Percentiles rank a stretch among this genome's conserved stretches.
Conservation (phyloP, 768 basidiomycete species). For the Lactifluus hygrophoroides region DNA sequence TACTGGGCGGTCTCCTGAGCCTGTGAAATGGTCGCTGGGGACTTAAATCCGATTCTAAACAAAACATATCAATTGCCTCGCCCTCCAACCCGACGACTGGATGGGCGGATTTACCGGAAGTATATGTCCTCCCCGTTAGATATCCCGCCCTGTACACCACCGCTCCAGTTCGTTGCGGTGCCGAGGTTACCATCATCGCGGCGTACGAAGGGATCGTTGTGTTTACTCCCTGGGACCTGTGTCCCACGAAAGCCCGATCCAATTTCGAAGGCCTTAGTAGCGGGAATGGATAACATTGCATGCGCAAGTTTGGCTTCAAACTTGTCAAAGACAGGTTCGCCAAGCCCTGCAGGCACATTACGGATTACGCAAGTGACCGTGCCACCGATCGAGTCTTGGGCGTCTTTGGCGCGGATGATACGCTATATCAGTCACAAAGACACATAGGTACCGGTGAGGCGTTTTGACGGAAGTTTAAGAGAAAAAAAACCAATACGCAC, state of each 20-base stretch:
- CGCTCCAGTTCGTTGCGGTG: slow-evolving; percentile 91
- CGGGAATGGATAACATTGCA: slow-evolving; percentile 98
- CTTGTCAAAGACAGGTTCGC: slow-evolving; percentile 98
- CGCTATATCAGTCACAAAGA: too few relatives aligned
- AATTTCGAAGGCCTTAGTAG: slow-evolving; percentile 96
- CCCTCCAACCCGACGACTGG: slow-evolving; percentile 2
- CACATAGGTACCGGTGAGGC: too few relatives aligned
- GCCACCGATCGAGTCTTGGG: slow-evolving; percentile 93
- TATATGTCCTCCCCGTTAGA: slow-evolving; percentile 96
- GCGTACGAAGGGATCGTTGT: slow-evolving; percentile 82
- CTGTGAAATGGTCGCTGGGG: slow-evolving; percentile 95
- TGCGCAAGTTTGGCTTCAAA: slow-evolving; percentile 93
- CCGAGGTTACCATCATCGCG: slow-evolving; percentile 63
- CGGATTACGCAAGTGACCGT: slow-evolving; percentile 96
- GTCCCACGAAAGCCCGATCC: slow-evolving; percentile 96
- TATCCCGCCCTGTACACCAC: slow-evolving; percentile 96
- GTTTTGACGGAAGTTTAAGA: neutral
- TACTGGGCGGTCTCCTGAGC: slow-evolving; percentile 87
- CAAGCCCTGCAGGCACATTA: slow-evolving; percentile 81
- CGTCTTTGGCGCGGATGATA: slow-evolving; percentile 87
- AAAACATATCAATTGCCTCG: neutral
- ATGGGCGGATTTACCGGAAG: slow-evolving; percentile 59
- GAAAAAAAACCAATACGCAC: slow-evolving; percentile 32
- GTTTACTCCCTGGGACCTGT: slow-evolving; percentile 83
- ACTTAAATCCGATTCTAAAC: slow-evolving; percentile 88